A percentile compares a stretch with the other conserved stretches of the same genome.
phyloP scores from a whole-genome alignment of 1,284 basidiomycete species.

The Ceratobasidium sp. region DNA sequence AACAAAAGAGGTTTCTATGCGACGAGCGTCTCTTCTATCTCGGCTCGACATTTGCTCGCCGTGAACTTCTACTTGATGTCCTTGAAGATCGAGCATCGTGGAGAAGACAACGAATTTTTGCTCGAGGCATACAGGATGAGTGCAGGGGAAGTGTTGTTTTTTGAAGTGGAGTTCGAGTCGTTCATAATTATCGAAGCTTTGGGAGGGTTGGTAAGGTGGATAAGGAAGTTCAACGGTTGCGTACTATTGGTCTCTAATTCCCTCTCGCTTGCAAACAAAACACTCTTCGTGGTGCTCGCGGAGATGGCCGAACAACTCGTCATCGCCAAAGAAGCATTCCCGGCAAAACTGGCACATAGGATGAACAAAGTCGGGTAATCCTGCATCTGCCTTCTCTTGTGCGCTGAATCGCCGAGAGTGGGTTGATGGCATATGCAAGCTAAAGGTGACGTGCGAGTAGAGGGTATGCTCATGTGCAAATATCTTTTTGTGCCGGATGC shows the following conservation, averaged over 20 bases:
- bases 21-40: constrained; percentile 78
- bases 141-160: constrained; percentile 77
- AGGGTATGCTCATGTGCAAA: constrained; percentile 95
- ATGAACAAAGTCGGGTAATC: constrained; percentile 63
- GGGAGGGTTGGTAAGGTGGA: constrained; percentile 12
- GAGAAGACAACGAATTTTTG: constrained; percentile 96
- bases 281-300: constrained; percentile 95
- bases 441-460: constrained; percentile 74
- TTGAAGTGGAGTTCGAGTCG: constrained; percentile 76
- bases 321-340: constrained; percentile 88
- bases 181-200: constrained; percentile 80
- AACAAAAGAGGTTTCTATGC: constrained; percentile 81
- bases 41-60: constrained; percentile 79
- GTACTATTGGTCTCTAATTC: constrained; percentile 84
- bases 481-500: constrained; percentile 90
- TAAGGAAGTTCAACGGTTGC: constrained; percentile 49
- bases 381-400: constrained; percentile 53
- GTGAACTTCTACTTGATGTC: constrained; percentile 89
- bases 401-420: constrained; percentile 55
- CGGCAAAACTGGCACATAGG: constrained; percentile 91
- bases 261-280: constrained; percentile 88
- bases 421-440: constrained; percentile 80
- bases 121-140: constrained; percentile 74
- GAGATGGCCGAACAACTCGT: constrained; percentile 94
- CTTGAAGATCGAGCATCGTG: constrained; percentile 87